These are phyloP conservation scores for Diatrype stigma DNA, from an alignment of 2,329 filamentous ascomycete genomes.

Conservation along the genomic window DNA sequence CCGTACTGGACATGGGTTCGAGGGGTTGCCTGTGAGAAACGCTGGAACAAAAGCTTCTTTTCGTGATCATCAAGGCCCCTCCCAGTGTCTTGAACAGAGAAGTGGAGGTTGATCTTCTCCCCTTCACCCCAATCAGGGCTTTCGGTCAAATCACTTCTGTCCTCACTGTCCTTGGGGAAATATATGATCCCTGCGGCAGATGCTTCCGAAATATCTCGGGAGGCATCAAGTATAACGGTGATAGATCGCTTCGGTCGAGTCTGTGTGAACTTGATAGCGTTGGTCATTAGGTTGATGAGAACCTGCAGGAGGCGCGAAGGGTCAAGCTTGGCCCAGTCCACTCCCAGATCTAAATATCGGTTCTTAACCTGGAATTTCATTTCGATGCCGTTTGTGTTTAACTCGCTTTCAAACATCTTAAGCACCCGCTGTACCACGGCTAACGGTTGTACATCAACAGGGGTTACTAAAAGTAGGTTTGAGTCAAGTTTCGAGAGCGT, in stretches of 20 bases:
- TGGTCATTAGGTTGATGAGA: conserved; percentile 70
- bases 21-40: conserved; percentile 65
- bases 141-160: conserved; percentile 43
- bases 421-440: conserved; percentile 64
- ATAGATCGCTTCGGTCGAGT: conserved; percentile 57
- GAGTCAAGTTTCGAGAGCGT: conserved; percentile 68
- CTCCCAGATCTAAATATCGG: conserved; percentile 58
- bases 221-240: conserved; percentile 61
- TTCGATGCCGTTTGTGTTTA: conserved; percentile 67
- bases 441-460: conserved; percentile 64
- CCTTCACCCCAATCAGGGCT: conserved; percentile 67
- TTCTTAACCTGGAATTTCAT: conserved; percentile 66
- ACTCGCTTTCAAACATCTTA: conserved; percentile 76
- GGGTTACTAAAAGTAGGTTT: conserved; percentile 65
- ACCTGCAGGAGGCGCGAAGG: conserved; percentile 71
- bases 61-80: conserved; percentile 62
- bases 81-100: conserved; percentile 69
- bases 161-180: conserved; percentile 41
- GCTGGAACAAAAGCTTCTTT: conserved; percentile 62
- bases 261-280: conserved; percentile 62
- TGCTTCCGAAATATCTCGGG: conserved; percentile 43
- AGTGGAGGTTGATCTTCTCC: conserved; percentile 67
- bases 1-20: conserved; percentile 70
- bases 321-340: conserved; percentile 72
- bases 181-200: conserved; percentile 39